These are phyloP conservation scores for Globisporangium lucens DNA, from an alignment of 352 stramenopile species.

Conservation along the genomic window DNA sequence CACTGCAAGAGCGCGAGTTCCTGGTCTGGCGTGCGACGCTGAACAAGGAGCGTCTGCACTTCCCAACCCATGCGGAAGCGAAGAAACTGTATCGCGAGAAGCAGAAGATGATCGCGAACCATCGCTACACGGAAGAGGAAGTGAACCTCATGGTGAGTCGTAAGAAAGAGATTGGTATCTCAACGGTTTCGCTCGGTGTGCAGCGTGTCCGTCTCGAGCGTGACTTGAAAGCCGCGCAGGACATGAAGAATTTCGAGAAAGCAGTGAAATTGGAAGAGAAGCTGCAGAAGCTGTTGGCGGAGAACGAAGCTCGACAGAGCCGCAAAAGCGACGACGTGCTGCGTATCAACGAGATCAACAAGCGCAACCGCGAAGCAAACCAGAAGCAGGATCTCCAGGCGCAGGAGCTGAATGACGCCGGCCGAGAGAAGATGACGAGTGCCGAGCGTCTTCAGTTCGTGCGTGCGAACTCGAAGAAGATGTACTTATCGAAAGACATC, in stretches of 20 bases:
- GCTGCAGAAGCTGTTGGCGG: slow-evolving; percentile 53
- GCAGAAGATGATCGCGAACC: slow-evolving; percentile 62
- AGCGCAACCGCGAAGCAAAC: slow-evolving; percentile 76
- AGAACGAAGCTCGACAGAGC: slow-evolving; percentile 69
- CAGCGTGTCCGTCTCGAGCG: slow-evolving; percentile 79
- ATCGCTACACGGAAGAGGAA: slow-evolving; percentile 77
- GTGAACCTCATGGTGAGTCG: slow-evolving; percentile 78
- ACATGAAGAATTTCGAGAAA: slow-evolving; percentile 88
- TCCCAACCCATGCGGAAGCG: slow-evolving; percentile 70
- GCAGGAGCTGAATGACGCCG: slow-evolving; percentile 63
- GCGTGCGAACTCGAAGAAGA: slow-evolving; percentile 78
- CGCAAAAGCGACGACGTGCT: slow-evolving; percentile 80
- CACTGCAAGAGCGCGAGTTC: slow-evolving; percentile 74
- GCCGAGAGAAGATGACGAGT: slow-evolving; percentile 79
- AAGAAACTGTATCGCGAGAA: slow-evolving; percentile 63
- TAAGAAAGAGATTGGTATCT: slow-evolving; percentile 61
- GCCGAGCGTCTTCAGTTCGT: slow-evolving; percentile 83
- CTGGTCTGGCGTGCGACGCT: slow-evolving; percentile 74
- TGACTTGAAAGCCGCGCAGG: slow-evolving; percentile 70
- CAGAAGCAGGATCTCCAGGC: slow-evolving; percentile 81
- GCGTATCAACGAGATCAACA: slow-evolving; percentile 86
- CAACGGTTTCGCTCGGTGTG: slow-evolving; percentile 66
- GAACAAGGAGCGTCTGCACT: slow-evolving; percentile 74
- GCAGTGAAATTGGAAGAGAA: slow-evolving; percentile 66
- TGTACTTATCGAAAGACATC: slow-evolving; percentile 82